A percentile compares a stretch with the other conserved stretches of the same genome.
phyloP scores from a whole-genome alignment of 208 protist species.

The Trypanosoma cruzi region DNA sequence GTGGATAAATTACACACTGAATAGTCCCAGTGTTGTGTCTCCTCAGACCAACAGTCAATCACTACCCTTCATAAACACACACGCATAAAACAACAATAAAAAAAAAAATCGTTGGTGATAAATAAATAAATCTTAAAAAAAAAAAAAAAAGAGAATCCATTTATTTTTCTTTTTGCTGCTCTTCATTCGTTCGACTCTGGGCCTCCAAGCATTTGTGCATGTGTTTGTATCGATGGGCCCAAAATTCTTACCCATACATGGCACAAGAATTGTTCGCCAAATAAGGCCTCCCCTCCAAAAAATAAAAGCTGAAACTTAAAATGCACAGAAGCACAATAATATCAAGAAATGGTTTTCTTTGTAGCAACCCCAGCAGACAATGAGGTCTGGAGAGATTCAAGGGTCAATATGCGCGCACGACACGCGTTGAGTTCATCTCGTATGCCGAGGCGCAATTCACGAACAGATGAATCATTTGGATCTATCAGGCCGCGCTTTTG shows the following conservation, averaged over 20 bases:
- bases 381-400: not conserved
- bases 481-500: conserved; percentile 15
- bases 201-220: not conserved
- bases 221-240: not conserved
- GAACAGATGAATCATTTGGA: not conserved
- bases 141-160: no score
- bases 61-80: no score
- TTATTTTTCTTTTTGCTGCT: no score
- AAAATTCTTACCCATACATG: not conserved
- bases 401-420: not conserved
- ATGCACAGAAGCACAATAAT: not conserved
- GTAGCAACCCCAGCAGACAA: not conserved
- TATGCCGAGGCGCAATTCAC: conserved; percentile 3
- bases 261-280: no score
- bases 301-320: not conserved
- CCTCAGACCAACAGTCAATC: no score
- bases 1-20: not conserved
- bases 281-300: not conserved
- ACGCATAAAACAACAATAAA: no score
- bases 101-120: no score
- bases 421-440: conserved; percentile 18
- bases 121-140: no score
- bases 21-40: no score
- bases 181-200: not conserved
- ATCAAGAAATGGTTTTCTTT: not conserved